Evolutionary conservation across 495 filamentous ascomycete species (phyloP).

Genomic region (Aspergillus nidulans): DNA sequence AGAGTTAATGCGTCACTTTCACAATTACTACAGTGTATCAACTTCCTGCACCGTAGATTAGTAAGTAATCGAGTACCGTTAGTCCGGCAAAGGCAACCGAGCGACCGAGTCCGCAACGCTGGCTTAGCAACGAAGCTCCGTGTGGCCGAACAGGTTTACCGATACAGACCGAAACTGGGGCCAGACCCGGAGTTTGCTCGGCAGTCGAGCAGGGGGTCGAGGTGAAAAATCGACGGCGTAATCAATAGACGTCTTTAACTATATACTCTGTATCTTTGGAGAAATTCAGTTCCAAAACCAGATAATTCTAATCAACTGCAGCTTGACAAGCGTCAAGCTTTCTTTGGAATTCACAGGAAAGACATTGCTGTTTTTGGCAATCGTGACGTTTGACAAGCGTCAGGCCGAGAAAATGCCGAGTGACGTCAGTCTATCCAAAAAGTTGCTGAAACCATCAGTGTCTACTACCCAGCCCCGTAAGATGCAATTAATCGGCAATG

Average conservation of each 20-base stretch:
- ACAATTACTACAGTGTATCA: no score
- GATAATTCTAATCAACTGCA: neutral
- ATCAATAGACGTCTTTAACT: no score
- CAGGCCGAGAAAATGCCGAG: conserved; percentile 25
- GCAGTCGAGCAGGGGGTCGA: neutral
- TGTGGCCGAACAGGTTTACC: conserved; percentile 36
- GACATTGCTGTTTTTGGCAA: neutral
- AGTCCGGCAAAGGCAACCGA: neutral
- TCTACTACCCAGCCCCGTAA: neutral
- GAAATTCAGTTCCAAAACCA: no score
- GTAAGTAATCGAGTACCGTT: neutral
- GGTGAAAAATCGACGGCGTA: no score
- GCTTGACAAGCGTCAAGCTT: neutral
- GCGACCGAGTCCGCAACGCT: neutral
- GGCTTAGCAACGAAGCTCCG: conserved; percentile 31
- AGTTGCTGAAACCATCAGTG: neutral
- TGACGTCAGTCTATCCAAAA: conserved; percentile 23
- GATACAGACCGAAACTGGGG: conserved; percentile 33
- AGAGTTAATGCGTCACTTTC: neutral
- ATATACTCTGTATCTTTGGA: neutral
- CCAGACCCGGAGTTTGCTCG: conserved; percentile 18
- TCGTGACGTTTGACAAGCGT: neutral
- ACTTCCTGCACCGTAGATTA: neutral
- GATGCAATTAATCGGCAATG: neutral
- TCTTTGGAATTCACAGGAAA: neutral